Evolutionary conservation across 257 asterid genomes (phyloP).

Genomic region (Phtheirospermum japonicum): DNA sequence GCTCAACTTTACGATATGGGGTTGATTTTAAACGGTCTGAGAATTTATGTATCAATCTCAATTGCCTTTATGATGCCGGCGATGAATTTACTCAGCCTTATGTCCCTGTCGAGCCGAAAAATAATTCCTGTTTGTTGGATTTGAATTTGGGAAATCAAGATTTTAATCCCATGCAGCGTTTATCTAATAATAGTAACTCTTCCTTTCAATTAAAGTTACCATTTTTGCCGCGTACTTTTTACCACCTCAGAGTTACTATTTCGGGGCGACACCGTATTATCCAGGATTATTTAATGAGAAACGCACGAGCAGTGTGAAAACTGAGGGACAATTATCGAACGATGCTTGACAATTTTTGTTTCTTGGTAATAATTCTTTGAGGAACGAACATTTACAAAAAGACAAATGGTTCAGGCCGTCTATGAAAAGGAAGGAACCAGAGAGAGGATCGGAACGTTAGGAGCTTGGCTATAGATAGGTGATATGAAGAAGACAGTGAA

Average conservation of each 20-base stretch:
- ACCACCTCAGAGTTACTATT: slow-evolving; percentile 37
- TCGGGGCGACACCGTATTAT: slow-evolving; percentile 29
- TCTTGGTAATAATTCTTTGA: slow-evolving; percentile 29
- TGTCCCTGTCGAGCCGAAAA: slow-evolving; percentile 16
- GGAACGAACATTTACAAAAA: slow-evolving; percentile 33
- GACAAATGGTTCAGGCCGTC: slow-evolving; percentile 36
- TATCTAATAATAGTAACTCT: slow-evolving; percentile 19
- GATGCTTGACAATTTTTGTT: slow-evolving; percentile 28
- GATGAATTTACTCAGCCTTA: slow-evolving; percentile 32
- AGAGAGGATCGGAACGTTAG: slow-evolving; percentile 42
- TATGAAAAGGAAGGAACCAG: slow-evolving; percentile 55
- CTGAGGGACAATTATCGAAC: neutral
- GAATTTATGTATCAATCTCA: slow-evolving; percentile 45
- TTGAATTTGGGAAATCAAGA: slow-evolving; percentile 33
- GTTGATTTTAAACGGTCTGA: slow-evolving; percentile 29
- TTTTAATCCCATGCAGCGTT: slow-evolving; percentile 24
- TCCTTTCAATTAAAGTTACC: slow-evolving; percentile 37
- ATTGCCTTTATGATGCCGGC: slow-evolving; percentile 36
- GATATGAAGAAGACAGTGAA: slow-evolving; percentile 25
- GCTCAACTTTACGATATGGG: slow-evolving; percentile 21
- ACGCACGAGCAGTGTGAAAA: slow-evolving; percentile 27
- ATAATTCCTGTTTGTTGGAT: slow-evolving; percentile 27
- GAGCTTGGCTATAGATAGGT: slow-evolving; percentile 44
- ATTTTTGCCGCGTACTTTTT: slow-evolving; percentile 23
- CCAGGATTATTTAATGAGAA: slow-evolving; percentile 18